Conservation (phyloP, 805 yeast species). For the Yarrowia bubula region DNA sequence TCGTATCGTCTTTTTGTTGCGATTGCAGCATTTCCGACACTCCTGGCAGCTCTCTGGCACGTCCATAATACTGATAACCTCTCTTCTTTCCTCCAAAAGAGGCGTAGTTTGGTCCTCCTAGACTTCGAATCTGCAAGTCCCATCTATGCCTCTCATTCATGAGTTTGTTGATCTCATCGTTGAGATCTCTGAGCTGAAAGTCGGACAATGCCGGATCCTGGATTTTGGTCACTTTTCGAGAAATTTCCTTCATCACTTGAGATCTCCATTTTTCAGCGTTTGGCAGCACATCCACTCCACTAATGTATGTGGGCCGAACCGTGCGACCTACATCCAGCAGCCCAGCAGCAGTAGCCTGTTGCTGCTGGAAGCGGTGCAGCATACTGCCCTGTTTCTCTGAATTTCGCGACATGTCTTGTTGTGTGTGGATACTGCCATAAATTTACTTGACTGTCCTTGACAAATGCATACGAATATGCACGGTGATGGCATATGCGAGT, state of each 20-base stretch:
- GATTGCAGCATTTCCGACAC: conserved; percentile 51
- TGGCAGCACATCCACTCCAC: conserved; percentile 51
- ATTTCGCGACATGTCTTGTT: conserved; percentile 62
- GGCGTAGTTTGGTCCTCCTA: conserved; percentile 73
- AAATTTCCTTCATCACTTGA: conserved; percentile 62
- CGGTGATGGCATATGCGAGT: background rate
- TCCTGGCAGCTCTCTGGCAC: conserved; percentile 79
- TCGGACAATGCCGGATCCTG: conserved; percentile 62
- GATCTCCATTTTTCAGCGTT: conserved; percentile 73
- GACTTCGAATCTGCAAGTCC: conserved; percentile 67
- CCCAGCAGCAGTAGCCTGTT: conserved; percentile 58
- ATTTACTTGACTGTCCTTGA: background rate
- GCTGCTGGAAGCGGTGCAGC: conserved; percentile 62
- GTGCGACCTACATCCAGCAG: conserved; percentile 55
- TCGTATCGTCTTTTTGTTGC: conserved; percentile 33
- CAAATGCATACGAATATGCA: background rate
- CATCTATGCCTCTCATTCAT: conserved; percentile 68
- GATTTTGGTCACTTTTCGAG: conserved; percentile 56
- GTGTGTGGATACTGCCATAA: background rate
- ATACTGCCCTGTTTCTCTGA: conserved; percentile 73
- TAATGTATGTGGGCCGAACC: conserved; percentile 60
- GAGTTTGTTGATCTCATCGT: conserved; percentile 68
- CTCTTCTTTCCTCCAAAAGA: conserved; percentile 37
- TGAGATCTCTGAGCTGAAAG: conserved; percentile 63
- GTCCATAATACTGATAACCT: conserved; percentile 75